These are phyloP conservation scores for Calonectria pseudoturangicola DNA, from an alignment of 2,329 filamentous ascomycete species.

Conservation along the genomic window DNA sequence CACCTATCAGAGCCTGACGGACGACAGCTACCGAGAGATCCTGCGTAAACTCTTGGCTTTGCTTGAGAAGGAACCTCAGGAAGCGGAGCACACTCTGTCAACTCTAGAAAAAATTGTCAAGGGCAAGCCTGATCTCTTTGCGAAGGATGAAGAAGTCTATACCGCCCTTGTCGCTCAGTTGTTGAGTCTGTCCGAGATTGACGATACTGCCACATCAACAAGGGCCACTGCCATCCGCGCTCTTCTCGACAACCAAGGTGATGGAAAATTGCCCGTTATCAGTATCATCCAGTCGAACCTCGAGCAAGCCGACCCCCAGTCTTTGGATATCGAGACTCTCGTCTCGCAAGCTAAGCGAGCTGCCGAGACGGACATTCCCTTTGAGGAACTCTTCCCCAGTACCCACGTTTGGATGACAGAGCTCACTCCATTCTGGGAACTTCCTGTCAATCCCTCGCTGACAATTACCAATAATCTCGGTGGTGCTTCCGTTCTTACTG, in stretches of 20 bases:
- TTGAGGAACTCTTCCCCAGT: constrained; percentile 77
- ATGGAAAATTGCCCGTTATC: constrained; percentile 66
- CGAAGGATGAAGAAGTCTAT: constrained; percentile 66
- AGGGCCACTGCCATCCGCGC: constrained; percentile 66
- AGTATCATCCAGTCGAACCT: constrained; percentile 74
- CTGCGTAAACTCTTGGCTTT: constrained; percentile 59
- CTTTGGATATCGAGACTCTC: constrained; percentile 73
- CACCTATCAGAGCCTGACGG: constrained; percentile 63
- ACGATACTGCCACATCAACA: constrained; percentile 61
- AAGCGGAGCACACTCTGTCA: constrained; percentile 60
- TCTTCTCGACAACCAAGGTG: constrained; percentile 66
- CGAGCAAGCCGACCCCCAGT: constrained; percentile 67
- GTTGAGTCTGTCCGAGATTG: constrained; percentile 72
- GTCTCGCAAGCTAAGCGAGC: constrained; percentile 66
- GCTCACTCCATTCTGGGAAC: constrained; percentile 72
- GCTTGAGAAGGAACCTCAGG: constrained; percentile 55
- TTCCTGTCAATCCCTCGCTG: constrained; percentile 76
- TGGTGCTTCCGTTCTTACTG: constrained; percentile 80
- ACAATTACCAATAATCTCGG: constrained; percentile 84
- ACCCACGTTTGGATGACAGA: constrained; percentile 79
- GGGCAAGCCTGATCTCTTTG: constrained; percentile 66
- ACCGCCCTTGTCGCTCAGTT: constrained; percentile 72
- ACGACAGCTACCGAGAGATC: constrained; percentile 59
- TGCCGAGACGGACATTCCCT: constrained; percentile 51
- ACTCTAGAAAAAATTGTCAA: constrained; percentile 70